Conservation (phyloP, 2,329 filamentous ascomycete genomes). For the Pseudogymnoascus sp. region DNA sequence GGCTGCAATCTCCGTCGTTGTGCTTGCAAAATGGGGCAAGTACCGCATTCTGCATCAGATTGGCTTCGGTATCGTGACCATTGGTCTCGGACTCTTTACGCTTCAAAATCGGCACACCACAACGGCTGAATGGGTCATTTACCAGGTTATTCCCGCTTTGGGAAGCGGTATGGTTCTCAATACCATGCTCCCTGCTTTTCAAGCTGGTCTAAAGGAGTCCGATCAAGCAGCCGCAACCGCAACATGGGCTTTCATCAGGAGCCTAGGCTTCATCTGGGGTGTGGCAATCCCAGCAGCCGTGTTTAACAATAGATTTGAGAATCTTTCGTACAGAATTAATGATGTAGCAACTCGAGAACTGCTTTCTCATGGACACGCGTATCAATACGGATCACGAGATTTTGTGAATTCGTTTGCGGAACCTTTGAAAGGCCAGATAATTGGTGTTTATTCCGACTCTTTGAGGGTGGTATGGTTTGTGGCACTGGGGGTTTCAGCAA, state of each 20-base stretch:
- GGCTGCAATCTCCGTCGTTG: background rate
- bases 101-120: constrained; percentile 33
- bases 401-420: constrained; percentile 1
- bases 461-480: constrained; percentile 34
- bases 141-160: constrained; percentile 35
- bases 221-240: constrained; percentile 23
- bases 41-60: background rate
- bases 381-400: background rate
- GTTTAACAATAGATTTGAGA: background rate
- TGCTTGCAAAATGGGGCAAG: constrained; percentile 2
- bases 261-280: constrained; percentile 40
- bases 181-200: constrained; percentile 37
- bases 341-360: background rate
- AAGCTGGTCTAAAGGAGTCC: constrained; percentile 33
- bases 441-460: constrained; percentile 29
- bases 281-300: constrained; percentile 3
- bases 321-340: background rate
- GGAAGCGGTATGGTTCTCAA: constrained; percentile 38
- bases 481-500: constrained; percentile 26
- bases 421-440: constrained; percentile 23
- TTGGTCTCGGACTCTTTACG: constrained; percentile 32
- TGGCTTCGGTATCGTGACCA: constrained; percentile 9
- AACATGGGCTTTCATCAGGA: constrained; percentile 28
- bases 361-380: background rate
- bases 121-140: constrained; percentile 35